A percentile compares a stretch with the other conserved stretches of the same genome.
These are phyloP conservation scores for Podaxis pistillaris DNA, from an alignment of 768 basidiomycete species.

Conservation along the genomic window DNA sequence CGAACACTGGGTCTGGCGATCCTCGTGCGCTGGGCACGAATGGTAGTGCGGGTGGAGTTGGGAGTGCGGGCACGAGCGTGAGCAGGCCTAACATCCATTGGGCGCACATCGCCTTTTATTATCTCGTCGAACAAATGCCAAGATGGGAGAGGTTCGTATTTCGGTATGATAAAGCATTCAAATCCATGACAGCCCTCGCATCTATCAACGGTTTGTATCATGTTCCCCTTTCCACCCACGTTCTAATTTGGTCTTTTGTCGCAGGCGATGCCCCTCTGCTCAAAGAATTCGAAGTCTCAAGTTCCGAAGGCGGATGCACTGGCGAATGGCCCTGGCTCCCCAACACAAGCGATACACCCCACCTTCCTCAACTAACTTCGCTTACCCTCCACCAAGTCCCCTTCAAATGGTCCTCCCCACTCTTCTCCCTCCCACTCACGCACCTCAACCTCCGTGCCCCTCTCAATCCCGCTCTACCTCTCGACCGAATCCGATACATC, in stretches of 20 bases:
- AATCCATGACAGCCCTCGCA: slow-evolving; percentile 71
- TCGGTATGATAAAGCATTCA: slow-evolving; percentile 73
- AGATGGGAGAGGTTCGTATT: slow-evolving; percentile 83
- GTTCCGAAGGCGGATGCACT: slow-evolving; percentile 59
- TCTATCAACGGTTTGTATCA: slow-evolving; percentile 59
- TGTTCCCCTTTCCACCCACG: slow-evolving; percentile 11
- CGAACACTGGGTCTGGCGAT: background rate
- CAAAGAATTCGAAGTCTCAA: slow-evolving; percentile 76
- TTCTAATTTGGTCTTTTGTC: slow-evolving; percentile 14
- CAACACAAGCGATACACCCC: slow-evolving; percentile 32
- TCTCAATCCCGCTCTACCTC: slow-evolving; percentile 56
- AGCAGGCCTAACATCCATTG: slow-evolving; percentile 58
- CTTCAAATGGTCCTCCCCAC: slow-evolving; percentile 76
- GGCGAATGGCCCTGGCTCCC: slow-evolving; percentile 79
- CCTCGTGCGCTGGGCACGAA: background rate
- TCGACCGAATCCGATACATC: slow-evolving; percentile 71
- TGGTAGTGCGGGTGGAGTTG: too few relatives aligned
- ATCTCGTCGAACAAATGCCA: slow-evolving; percentile 77
- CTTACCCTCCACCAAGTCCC: slow-evolving; percentile 71
- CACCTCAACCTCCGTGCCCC: slow-evolving; percentile 65
- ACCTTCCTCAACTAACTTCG: slow-evolving; percentile 49
- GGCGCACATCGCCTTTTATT: slow-evolving; percentile 80
- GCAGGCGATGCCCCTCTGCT: slow-evolving; percentile 72
- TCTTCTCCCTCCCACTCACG: slow-evolving; percentile 55
- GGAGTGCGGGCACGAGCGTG: background rate